Conservation (phyloP, 345 rosid species). For the Eucalyptus urophylla region DNA sequence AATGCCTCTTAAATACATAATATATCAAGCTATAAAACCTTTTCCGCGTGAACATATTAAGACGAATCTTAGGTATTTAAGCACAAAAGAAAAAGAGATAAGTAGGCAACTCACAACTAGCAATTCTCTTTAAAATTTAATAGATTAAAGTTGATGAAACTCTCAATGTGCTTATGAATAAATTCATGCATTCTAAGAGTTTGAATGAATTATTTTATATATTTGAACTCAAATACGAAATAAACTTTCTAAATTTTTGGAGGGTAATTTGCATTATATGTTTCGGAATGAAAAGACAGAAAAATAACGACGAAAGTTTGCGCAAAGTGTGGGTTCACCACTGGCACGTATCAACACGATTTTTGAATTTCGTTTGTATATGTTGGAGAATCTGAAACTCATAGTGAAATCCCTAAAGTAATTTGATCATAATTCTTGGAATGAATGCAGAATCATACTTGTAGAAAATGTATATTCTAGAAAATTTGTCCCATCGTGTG, state of each 20-base stretch:
- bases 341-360: not conserved
- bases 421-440: not conserved
- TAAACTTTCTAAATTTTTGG: not conserved
- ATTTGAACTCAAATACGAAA: not conserved
- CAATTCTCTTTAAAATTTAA: not conserved
- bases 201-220: not conserved
- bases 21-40: not conserved
- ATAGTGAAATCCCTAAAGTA: not conserved
- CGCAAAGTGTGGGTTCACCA: not conserved
- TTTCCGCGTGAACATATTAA: not conserved
- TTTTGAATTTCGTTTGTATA: not conserved
- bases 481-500: not conserved
- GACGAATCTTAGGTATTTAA: not conserved
- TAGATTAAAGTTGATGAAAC: not conserved
- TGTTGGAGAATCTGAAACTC: not conserved
- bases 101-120: not conserved
- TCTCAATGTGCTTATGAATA: not conserved
- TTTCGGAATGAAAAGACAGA: not conserved
- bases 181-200: not conserved
- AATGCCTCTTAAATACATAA: not conserved
- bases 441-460: not conserved
- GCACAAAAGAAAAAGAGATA: not conserved
- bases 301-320: not conserved
- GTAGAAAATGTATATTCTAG: not conserved
- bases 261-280: not conserved